Percentiles rank a stretch among this genome's conserved stretches.
These are phyloP conservation scores for Penicillium sp. DNA, from an alignment of 2,329 filamentous ascomycete species.

Conservation along the genomic window DNA sequence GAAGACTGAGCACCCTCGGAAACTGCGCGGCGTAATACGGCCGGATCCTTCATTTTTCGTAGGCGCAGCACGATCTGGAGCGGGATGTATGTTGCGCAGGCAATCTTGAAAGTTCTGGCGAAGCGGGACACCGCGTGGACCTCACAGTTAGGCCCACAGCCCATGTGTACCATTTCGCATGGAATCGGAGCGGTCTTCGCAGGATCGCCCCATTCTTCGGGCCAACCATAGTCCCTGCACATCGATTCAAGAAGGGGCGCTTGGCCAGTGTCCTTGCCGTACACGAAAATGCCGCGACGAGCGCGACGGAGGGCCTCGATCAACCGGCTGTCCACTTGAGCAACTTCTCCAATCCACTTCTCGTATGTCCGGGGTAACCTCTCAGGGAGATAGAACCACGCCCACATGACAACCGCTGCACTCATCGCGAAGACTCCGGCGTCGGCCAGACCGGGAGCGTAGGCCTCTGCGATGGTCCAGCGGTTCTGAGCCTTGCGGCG, in stretches of 20 bases:
- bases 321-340: slow-evolving; percentile 72
- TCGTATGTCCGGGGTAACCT: slow-evolving; percentile 73
- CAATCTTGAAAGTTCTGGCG: slow-evolving; percentile 68
- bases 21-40: slow-evolving; percentile 54
- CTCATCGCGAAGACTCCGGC: slow-evolving; percentile 71
- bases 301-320: slow-evolving; percentile 72
- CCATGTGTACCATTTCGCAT: slow-evolving; percentile 84
- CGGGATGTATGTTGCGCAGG: slow-evolving; percentile 75
- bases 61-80: slow-evolving; percentile 69
- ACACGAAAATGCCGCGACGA: slow-evolving; percentile 64
- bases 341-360: slow-evolving; percentile 78
- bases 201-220: slow-evolving; percentile 73
- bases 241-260: slow-evolving; percentile 68
- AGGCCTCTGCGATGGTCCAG: slow-evolving; percentile 43
- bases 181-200: slow-evolving; percentile 70
- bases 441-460: slow-evolving; percentile 56
- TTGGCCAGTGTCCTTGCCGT: slow-evolving; percentile 73
- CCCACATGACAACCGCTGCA: slow-evolving; percentile 80
- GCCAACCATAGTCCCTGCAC: slow-evolving; percentile 71
- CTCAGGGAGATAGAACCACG: slow-evolving; percentile 77
- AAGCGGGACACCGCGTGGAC: slow-evolving; percentile 71
- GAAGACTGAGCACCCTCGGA: slow-evolving; percentile 69
- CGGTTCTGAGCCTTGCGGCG: slow-evolving; percentile 33
- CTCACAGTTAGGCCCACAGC: slow-evolving; percentile 70
- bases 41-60: slow-evolving; percentile 49